Base-by-base conservation (phyloP, 805 yeast species). In the Starmerella vitae region DNA sequence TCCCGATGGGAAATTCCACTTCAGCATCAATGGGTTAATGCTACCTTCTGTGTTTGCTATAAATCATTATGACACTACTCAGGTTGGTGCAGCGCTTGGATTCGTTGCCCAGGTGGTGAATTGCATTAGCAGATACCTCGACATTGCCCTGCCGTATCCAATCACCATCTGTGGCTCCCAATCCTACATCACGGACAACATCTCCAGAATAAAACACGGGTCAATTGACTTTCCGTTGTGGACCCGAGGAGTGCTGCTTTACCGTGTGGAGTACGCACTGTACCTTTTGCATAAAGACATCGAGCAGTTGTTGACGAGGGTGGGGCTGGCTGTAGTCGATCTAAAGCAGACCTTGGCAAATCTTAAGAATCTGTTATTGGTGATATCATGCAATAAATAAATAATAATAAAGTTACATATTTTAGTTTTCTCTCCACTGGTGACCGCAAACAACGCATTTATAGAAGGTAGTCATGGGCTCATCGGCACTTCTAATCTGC, bases 391-490 rank as follows among this genome's bases (percentile, higher is more conserved):
- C 14, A 30, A 34, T 19, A 20, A 9, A 31, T 31, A 28, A 28
- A 15, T 9, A 17, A 17, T 28, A 30, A 22, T 22, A 22, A 8
- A 12, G 10, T 22, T 22, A 7, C 26, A 7, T 22, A 8, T 22
- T 22, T 22, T 22, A 91, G 54, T 91, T 91, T 54, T 91, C 98
- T 63, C 94, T 79, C 98, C 98, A 91, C 62, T 88, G 93, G 56
- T 84, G 72, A 36, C 83, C 82, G 66, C 98, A 91, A 46, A 74
- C 78, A 27, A 85, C 85, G 65, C 98, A 91, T 60, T 88, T 85
- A 60, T 83, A 88, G 59, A 91, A 91, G 2, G 97, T 88, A 0
- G 98, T 91, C 97, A 91, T 91, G 19, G 98, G 98, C 65, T 91
- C 98, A 70, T 91, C 98, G 2, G 98, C 98, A 45, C 94, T 81